Conservation (phyloP, 2,329 filamentous ascomycete genomes). For the Aspergillus alliaceus region DNA sequence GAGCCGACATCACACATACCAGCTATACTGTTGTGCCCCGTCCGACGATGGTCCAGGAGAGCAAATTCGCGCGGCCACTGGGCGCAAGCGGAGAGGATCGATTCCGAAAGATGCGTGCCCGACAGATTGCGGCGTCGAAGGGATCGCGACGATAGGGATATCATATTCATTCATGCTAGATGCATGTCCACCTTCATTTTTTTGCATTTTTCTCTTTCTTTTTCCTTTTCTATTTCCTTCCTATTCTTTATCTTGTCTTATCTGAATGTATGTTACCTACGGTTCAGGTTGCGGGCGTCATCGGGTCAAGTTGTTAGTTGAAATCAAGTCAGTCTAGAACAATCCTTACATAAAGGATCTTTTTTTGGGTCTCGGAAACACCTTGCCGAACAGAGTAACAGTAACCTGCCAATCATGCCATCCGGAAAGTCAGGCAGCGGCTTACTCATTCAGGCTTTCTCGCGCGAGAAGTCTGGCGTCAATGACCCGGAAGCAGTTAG, state of each 20-base stretch:
- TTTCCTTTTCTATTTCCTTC: not conserved
- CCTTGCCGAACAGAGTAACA: not conserved
- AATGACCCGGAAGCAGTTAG: not conserved
- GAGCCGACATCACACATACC: slow-evolving; percentile 58
- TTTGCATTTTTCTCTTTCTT: not conserved
- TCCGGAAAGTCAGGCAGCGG: not conserved
- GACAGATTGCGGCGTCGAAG: slow-evolving; percentile 44
- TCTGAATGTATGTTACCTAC: not conserved
- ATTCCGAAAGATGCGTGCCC: slow-evolving; percentile 51
- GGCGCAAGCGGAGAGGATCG: slow-evolving; percentile 50
- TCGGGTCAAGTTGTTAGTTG: not conserved
- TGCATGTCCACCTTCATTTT: not conserved
- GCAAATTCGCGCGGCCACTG: slow-evolving; percentile 47
- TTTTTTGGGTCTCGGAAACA: not conserved
- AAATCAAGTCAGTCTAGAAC: not conserved
- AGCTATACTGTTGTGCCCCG: slow-evolving; percentile 65
- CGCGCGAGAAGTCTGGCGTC: slow-evolving; percentile 1
- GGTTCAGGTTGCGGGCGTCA: not conserved
- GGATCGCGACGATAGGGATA: slow-evolving; percentile 37
- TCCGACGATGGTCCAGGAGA: slow-evolving; percentile 50
- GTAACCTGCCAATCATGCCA: slow-evolving; percentile 1
- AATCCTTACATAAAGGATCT: not conserved
- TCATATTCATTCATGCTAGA: not conserved
- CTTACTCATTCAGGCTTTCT: not conserved
- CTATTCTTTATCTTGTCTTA: not conserved